Percentiles rank a stretch among this genome's conserved stretches.
phyloP scores from a whole-genome alignment of 176 grass and related monocot species.

The Tuctoria greenei region DNA sequence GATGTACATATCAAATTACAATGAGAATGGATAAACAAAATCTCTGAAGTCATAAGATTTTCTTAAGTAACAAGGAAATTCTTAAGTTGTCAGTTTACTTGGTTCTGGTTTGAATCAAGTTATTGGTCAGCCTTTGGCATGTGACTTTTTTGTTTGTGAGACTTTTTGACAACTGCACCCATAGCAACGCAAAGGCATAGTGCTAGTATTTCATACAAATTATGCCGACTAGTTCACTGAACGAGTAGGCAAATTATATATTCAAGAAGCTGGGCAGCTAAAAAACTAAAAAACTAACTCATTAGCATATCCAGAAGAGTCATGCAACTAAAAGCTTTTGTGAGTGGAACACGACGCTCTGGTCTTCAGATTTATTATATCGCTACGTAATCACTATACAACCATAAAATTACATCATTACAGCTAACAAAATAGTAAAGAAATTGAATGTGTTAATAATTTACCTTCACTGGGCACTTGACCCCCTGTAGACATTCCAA shows the following conservation, averaged over 20 bases:
- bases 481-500: constrained; percentile 38
- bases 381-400: not conserved
- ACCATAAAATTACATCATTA: not conserved
- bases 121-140: too few relatives aligned
- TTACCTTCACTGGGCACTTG: constrained; percentile 35
- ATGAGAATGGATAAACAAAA: too few relatives aligned
- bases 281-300: not conserved
- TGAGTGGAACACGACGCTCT: not conserved
- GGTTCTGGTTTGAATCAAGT: too few relatives aligned
- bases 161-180: too few relatives aligned
- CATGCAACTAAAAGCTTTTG: not conserved
- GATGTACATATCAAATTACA: too few relatives aligned
- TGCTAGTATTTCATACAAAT: not conserved
- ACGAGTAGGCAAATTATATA: not conserved
- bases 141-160: too few relatives aligned
- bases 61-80: too few relatives aligned
- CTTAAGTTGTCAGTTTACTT: too few relatives aligned
- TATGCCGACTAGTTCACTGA: not conserved
- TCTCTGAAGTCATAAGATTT: too few relatives aligned
- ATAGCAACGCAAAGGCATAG: too few relatives aligned
- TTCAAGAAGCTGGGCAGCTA: not conserved
- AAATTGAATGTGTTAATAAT: not conserved
- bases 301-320: not conserved
- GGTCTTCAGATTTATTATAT: too few relatives aligned
- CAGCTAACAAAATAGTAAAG: not conserved